phyloP scores from a whole-genome alignment of 2,329 filamentous ascomycete genomes.

The Botrytis pseudocinerea region DNA sequence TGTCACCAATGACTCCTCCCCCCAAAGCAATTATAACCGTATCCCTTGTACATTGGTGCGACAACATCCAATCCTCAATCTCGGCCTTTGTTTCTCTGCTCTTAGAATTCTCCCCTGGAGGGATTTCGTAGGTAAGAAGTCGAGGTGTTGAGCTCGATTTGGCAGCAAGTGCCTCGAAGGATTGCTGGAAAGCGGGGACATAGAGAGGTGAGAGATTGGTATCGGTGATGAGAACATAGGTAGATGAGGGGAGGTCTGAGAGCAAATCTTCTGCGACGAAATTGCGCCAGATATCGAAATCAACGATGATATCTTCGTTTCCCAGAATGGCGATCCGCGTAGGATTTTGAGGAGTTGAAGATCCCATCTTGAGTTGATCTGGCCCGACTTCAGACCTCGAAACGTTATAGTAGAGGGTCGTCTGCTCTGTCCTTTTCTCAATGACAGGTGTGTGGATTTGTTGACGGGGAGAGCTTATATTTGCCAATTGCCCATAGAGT shows the following conservation, averaged over 20 bases:
- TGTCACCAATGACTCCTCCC: slow-evolving; percentile 94
- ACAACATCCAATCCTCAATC: slow-evolving; percentile 96
- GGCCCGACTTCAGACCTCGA: background rate
- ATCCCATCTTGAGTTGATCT: slow-evolving; percentile 32
- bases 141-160: slow-evolving; percentile 53
- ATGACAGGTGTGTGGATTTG: background rate
- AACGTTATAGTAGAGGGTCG: background rate
- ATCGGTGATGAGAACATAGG: slow-evolving; percentile 95
- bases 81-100: slow-evolving; percentile 89
- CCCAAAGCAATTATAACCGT: slow-evolving; percentile 93
- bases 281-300: slow-evolving; percentile 84
- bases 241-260: slow-evolving; percentile 74
- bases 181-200: slow-evolving; percentile 70
- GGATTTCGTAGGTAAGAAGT: slow-evolving; percentile 81
- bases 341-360: slow-evolving; percentile 41
- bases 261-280: slow-evolving; percentile 83
- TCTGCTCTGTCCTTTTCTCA: background rate
- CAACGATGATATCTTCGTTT: slow-evolving; percentile 86
- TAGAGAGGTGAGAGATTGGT: slow-evolving; percentile 85
- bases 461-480: background rate
- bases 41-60: slow-evolving; percentile 88
- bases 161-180: slow-evolving; percentile 55
- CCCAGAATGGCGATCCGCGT: slow-evolving; percentile 78
- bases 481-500: slow-evolving; percentile 10
- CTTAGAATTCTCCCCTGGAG: slow-evolving; percentile 92